Conservation (phyloP, 2,329 filamentous ascomycete species). For the Nemania sp. region DNA sequence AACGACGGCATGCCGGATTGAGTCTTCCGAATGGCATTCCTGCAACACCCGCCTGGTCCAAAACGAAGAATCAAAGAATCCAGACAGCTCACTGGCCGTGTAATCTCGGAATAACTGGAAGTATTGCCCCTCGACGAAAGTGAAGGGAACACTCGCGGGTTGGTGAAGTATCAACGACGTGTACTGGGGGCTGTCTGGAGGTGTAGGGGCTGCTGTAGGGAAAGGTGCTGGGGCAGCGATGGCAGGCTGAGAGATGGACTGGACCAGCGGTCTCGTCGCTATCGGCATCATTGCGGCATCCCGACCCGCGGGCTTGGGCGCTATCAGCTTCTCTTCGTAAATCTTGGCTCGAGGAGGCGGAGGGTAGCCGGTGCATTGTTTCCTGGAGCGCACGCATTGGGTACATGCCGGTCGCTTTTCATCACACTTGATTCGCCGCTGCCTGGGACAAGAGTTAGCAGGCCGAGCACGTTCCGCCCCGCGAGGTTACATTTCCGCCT, state of each 20-base stretch:
- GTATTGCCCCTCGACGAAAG: conserved; percentile 59
- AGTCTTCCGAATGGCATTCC: conserved; percentile 64
- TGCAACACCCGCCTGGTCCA: conserved; percentile 67
- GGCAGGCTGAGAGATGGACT: conserved; percentile 18
- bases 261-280: conserved; percentile 8
- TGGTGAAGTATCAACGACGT: conserved; percentile 45
- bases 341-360: conserved; percentile 55
- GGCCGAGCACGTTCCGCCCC: neutral
- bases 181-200: conserved; percentile 43
- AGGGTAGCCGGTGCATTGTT: conserved; percentile 65
- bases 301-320: conserved; percentile 31
- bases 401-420: conserved; percentile 64
- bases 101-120: conserved; percentile 66
- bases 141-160: conserved; percentile 54
- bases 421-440: conserved; percentile 68
- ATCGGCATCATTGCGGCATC: conserved; percentile 1
- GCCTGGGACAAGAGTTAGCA: conserved; percentile 44
- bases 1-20: conserved; percentile 68
- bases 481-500: neutral
- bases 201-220: conserved; percentile 33
- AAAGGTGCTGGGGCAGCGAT: neutral
- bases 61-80: conserved; percentile 69
- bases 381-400: conserved; percentile 63
- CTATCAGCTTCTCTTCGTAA: conserved; percentile 48
- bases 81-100: conserved; percentile 66